Evolutionary conservation across 2,329 filamentous ascomycete species (phyloP).

Genomic region (Xylariomycetidae sp.): DNA sequence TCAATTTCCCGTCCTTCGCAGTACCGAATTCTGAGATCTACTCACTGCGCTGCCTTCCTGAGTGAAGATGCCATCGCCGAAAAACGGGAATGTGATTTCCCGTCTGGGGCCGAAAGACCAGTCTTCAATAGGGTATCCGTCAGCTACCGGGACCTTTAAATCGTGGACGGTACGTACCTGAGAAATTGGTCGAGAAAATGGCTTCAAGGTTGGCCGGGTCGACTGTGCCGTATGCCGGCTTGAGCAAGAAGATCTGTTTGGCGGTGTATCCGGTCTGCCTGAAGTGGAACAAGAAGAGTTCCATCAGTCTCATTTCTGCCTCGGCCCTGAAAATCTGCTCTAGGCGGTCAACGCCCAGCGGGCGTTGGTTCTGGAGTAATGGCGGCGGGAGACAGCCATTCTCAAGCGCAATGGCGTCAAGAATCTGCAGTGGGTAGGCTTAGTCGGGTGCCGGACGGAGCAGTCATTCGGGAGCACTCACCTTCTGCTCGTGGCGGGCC

Average conservation of each 20-base stretch:
- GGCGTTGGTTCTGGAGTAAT: slow-evolving; percentile 10
- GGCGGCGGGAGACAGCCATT: slow-evolving; percentile 12
- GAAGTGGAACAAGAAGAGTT: slow-evolving; percentile 13
- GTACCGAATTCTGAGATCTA: neutral
- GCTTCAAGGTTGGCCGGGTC: slow-evolving; percentile 19
- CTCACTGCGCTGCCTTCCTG: slow-evolving; percentile 22
- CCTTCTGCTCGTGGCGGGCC: slow-evolving; percentile 4
- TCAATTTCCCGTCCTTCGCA: too few species aligned
- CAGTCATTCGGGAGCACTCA: neutral
- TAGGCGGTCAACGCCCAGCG: slow-evolving; percentile 10
- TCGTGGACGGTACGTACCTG: slow-evolving; percentile 8
- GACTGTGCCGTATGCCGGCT: slow-evolving; percentile 14
- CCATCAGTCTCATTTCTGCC: slow-evolving; percentile 10
- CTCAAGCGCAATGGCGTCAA: slow-evolving; percentile 7
- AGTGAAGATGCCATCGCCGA: slow-evolving; percentile 32
- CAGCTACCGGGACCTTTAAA: neutral
- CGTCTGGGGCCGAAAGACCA: slow-evolving; percentile 19
- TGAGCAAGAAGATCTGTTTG: slow-evolving; percentile 10
- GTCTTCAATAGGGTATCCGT: slow-evolving; percentile 9
- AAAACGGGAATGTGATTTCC: slow-evolving; percentile 24
- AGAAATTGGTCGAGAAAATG: slow-evolving; percentile 14
- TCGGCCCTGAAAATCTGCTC: slow-evolving; percentile 14
- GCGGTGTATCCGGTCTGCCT: slow-evolving; percentile 12
- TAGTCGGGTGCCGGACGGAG: neutral
- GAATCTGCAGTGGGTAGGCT: slow-evolving; percentile 2